These are phyloP conservation scores for Teratosphaeria destructans DNA, from an alignment of 2,329 filamentous ascomycete species.

Conservation along the genomic window DNA sequence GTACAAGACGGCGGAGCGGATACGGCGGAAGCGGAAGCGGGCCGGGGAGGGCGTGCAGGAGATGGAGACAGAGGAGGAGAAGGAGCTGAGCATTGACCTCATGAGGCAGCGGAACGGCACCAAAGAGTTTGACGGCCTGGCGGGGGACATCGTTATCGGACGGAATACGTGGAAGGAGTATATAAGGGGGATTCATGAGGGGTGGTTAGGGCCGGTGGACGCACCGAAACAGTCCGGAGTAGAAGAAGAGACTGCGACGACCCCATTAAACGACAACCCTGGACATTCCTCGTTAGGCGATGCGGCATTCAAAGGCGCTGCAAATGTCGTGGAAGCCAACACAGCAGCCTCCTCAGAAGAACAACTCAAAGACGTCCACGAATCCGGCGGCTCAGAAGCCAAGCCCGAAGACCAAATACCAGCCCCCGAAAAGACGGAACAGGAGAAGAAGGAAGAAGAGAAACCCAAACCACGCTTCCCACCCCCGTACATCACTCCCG, in stretches of 20 bases:
- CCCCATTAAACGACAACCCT: conserved; percentile 6
- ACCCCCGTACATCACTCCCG: conserved; percentile 61
- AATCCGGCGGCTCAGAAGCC: conserved; percentile 3
- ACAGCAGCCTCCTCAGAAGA: not conserved
- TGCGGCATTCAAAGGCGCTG: conserved; percentile 16
- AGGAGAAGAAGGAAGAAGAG: conserved; percentile 23
- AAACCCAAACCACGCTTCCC: conserved; percentile 49
- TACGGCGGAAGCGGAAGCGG: conserved; percentile 56
- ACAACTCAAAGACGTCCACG: conserved; percentile 1
- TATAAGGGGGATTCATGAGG: conserved; percentile 82
- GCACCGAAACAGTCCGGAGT: conserved; percentile 37
- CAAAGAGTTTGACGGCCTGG: conserved; percentile 59
- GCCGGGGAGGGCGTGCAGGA: conserved; percentile 41
- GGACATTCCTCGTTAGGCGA: conserved; percentile 18
- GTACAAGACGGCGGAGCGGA: conserved; percentile 74
- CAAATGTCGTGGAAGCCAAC: conserved; percentile 5
- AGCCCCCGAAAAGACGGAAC: conserved; percentile 9
- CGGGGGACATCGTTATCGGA: conserved; percentile 81
- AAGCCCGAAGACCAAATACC: conserved; percentile 6
- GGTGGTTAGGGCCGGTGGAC: conserved; percentile 81
- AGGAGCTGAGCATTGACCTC: conserved; percentile 52
- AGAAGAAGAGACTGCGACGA: not conserved
- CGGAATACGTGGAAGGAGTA: conserved; percentile 97
- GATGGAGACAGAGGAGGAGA: conserved; percentile 39
- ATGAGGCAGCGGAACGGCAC: conserved; percentile 58